phyloP scores from a whole-genome alignment of 2,329 filamentous ascomycete genomes.

The Colletotrichum incanum region DNA sequence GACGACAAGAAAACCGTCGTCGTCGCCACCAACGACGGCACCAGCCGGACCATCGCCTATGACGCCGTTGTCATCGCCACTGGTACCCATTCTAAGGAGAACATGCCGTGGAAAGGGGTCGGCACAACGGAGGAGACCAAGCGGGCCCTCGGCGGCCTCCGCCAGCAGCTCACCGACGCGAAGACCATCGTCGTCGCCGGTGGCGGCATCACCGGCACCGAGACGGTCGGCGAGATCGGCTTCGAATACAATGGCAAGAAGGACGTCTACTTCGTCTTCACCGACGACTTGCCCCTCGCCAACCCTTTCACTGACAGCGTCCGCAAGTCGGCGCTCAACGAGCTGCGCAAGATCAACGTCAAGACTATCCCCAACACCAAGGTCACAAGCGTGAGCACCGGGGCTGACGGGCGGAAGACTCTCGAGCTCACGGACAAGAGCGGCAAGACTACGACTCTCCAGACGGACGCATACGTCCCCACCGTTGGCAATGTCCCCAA shows the following conservation, averaged over 20 bases:
- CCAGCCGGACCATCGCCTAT: conserved; percentile 57
- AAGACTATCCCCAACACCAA: conserved; percentile 58
- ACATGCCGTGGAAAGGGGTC: conserved; percentile 66
- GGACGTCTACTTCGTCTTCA: conserved; percentile 62
- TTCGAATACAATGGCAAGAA: conserved; percentile 63
- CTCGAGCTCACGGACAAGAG: conserved; percentile 54
- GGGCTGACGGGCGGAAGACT: conserved; percentile 48
- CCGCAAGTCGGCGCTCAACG: conserved; percentile 55
- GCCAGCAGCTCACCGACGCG: conserved; percentile 58
- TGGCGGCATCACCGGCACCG: conserved; percentile 66
- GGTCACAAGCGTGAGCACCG: conserved; percentile 48
- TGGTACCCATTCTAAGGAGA: conserved; percentile 60
- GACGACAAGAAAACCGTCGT: conserved; percentile 55
- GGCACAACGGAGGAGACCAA: conserved; percentile 60
- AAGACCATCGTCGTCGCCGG: conserved; percentile 67
- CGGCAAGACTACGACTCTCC: conserved; percentile 56
- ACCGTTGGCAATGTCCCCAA: conserved; percentile 63
- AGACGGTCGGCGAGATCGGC: conserved; percentile 67
- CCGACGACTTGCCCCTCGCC: conserved; percentile 56
- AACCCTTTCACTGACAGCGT: conserved; percentile 54
- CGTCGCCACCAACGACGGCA: conserved; percentile 51
- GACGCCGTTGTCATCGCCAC: conserved; percentile 70
- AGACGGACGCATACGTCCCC: conserved; percentile 63
- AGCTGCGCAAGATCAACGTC: conserved; percentile 62
- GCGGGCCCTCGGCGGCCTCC: conserved; percentile 55